Evolutionary conservation across 148 eudicot species (phyloP), one percentile per base, ranked within the genome.

Genomic region (Rheum nobile): DNA sequence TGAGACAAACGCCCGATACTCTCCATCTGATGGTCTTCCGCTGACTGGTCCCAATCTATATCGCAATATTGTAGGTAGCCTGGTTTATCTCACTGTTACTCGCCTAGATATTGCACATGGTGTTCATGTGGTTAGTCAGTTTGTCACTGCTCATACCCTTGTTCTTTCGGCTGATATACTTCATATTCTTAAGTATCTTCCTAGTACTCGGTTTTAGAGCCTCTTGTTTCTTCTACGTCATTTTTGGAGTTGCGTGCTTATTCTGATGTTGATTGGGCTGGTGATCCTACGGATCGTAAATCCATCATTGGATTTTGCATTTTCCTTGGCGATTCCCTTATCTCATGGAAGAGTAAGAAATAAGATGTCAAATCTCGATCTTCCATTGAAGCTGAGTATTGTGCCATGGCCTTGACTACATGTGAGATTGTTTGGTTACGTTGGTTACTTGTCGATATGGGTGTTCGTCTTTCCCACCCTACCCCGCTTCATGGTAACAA

Each of bases 221-320:
- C 41, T 29, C 47, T 67, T 67, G 12, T 32, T 14, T 48, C 47
- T 4, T 6, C n/a, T n/a, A n/a, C n/a, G n/a, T n/a, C n/a, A n/a
- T n/a, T n/a, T n/a, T n/a, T n/a, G n/a, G n/a, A 31, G 7, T 22
- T 76, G 12, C 6, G 21, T 28, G 73, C 73, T 0, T 75, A 68
- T 13, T 67, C 42, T 7, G 65, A 67, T 48, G 24, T n/a, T 32
- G 31, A 75, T 75, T 44, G 42, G 61, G 78, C 42, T n/a, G 44
- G 73, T 31, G 59, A 75, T 65, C 77, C 77, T 6, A 74, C 68
- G 19, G 17, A 74, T 74, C 26, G 67, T 13, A 57, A 57, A 4
- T 57, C 31, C 2, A 19, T 29, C 6, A 57, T 12, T 57, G 19
- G 24, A 2, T 57, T 57, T 4, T 57, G 67, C n/a, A 22, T 57